These are phyloP conservation scores for Knufia fluminis DNA, from an alignment of 2,329 filamentous ascomycete genomes.

Conservation along the genomic window DNA sequence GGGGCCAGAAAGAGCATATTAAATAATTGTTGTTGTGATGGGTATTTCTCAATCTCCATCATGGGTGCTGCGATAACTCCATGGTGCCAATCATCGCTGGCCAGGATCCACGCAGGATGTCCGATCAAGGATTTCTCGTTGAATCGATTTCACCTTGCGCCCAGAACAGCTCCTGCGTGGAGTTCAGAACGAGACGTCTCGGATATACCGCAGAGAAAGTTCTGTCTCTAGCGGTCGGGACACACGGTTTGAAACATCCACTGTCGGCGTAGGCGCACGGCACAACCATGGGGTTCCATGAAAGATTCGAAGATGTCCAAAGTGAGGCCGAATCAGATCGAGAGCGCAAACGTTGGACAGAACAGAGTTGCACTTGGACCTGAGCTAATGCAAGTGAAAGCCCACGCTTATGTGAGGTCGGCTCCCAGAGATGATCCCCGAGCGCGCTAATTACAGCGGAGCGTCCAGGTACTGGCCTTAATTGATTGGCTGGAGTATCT, in stretches of 20 bases:
- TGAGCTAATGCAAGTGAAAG: constrained; percentile 19
- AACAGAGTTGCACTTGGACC: constrained; percentile 2
- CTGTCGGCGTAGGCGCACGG: constrained; percentile 9
- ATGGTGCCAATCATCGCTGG: constrained; percentile 8
- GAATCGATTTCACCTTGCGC: constrained; percentile 1
- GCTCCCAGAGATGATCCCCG: constrained; percentile 2
- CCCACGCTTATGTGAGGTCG: background rate
- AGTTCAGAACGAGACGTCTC: constrained; percentile 1
- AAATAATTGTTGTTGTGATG: constrained; percentile 5
- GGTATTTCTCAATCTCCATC: background rate
- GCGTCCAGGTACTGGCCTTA: constrained; percentile 16
- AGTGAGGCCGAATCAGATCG: constrained; percentile 15
- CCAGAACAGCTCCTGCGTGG: constrained; percentile 1
- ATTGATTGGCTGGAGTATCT: constrained; percentile 16
- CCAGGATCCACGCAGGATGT: constrained; percentile 9
- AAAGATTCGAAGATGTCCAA: constrained; percentile 9
- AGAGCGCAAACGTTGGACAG: constrained; percentile 18
- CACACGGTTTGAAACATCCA: constrained; percentile 14
- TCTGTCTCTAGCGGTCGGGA: constrained; percentile 6
- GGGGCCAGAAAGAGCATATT: background rate
- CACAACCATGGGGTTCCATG: background rate
- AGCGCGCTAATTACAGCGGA: background rate
- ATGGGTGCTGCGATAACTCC: background rate
- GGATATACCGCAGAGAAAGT: constrained; percentile 4
- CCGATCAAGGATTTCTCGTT: constrained; percentile 5